Percentiles rank a stretch among this genome's conserved stretches.
Evolutionary conservation across 2,329 filamentous ascomycete genomes (phyloP).

Genomic region (Purpureocillium takamizusanense): DNA sequence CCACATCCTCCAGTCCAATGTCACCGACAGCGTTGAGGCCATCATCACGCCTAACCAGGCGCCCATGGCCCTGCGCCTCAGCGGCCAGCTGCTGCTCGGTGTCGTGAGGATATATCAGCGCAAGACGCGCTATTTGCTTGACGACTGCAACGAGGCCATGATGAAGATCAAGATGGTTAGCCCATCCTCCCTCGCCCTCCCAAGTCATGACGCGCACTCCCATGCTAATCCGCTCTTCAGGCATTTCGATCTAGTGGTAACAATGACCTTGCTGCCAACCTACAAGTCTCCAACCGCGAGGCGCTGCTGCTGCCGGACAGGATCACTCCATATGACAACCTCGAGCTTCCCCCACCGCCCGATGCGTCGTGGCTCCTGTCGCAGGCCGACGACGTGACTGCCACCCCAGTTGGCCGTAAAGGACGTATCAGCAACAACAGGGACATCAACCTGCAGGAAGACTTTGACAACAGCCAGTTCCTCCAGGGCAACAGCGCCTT

Average conservation of each 20-base stretch:
- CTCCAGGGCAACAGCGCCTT: slow-evolving; percentile 56
- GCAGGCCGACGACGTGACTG: slow-evolving; percentile 56
- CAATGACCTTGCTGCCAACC: slow-evolving; percentile 82
- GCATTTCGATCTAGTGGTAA: slow-evolving; percentile 91
- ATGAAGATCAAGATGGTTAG: slow-evolving; percentile 97
- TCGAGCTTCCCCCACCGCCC: slow-evolving; percentile 70
- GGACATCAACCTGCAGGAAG: slow-evolving; percentile 61
- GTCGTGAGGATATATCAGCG: slow-evolving; percentile 96
- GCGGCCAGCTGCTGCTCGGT: slow-evolving; percentile 86
- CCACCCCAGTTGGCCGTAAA: slow-evolving; percentile 45
- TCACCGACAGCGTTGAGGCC: slow-evolving; percentile 87
- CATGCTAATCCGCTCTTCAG: slow-evolving; percentile 37
- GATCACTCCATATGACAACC: slow-evolving; percentile 82
- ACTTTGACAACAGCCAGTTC: slow-evolving; percentile 70
- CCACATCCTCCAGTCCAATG: slow-evolving; percentile 88
- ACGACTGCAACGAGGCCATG: slow-evolving; percentile 95
- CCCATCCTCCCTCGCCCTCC: background rate
- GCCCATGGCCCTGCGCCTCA: slow-evolving; percentile 88
- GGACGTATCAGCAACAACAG: slow-evolving; percentile 49
- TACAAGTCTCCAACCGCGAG: slow-evolving; percentile 74
- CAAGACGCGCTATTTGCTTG: slow-evolving; percentile 90
- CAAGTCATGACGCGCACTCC: background rate
- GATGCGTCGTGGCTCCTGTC: slow-evolving; percentile 80
- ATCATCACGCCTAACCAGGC: slow-evolving; percentile 92
- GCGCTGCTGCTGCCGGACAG: slow-evolving; percentile 84